Evolutionary conservation across 305 asterid species (phyloP).

Genomic region (Rubia balearica): DNA sequence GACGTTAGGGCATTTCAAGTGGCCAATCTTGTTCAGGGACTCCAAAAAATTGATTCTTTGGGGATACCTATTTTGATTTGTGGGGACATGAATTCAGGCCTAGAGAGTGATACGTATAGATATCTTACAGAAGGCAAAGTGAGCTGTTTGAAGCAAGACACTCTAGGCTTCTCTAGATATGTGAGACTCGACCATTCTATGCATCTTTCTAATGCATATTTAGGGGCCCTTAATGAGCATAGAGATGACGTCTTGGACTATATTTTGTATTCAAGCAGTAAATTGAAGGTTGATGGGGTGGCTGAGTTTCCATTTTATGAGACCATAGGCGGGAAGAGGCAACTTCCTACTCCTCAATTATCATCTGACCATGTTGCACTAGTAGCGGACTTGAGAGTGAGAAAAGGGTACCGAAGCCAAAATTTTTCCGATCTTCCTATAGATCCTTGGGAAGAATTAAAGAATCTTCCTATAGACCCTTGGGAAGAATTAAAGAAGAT

Average conservation of each 20-base stretch:
- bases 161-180: not conserved
- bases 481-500: not conserved
- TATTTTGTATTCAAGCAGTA: constrained; percentile 40
- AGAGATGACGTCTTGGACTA: not conserved
- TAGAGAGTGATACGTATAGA: not conserved
- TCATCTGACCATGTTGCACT: constrained; percentile 88
- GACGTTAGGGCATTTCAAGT: constrained; percentile 3
- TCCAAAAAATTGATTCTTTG: not conserved
- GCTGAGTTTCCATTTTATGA: constrained; percentile 83
- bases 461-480: too few species aligned
- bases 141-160: not conserved
- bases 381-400: constrained; percentile 48
- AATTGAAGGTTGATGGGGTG: constrained; percentile 62
- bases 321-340: constrained; percentile 56
- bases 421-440: not conserved
- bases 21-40: not conserved
- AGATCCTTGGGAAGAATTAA: not conserved
- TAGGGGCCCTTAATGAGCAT: not conserved
- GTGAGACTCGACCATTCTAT: not conserved
- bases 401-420: not conserved
- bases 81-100: constrained; percentile 1
- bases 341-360: constrained; percentile 91
- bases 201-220: constrained; percentile 8
- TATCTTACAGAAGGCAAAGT: not conserved
- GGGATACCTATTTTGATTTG: not conserved